Evolutionary conservation across 257 asterid species (phyloP).

Genomic region (Capsicum rhomboideum): DNA sequence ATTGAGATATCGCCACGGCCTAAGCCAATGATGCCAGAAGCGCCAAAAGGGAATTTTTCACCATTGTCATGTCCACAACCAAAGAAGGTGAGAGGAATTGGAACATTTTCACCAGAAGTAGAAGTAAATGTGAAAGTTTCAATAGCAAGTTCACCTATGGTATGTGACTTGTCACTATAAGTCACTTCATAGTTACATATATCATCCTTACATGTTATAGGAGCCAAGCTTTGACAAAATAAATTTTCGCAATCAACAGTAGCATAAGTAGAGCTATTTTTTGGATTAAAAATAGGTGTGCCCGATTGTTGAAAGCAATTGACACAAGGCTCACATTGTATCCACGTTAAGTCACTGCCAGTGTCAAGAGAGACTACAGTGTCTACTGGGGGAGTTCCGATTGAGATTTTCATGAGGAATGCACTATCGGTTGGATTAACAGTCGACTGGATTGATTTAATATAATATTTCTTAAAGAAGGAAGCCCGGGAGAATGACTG

Average conservation of each 20-base stretch:
- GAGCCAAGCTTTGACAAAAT: too few relatives aligned
- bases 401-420: constrained; percentile 15
- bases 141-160: not conserved
- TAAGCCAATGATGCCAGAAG: constrained; percentile 7
- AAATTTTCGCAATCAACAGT: too few relatives aligned
- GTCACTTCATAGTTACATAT: not conserved
- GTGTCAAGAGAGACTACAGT: constrained; percentile 10
- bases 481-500: constrained; percentile 11
- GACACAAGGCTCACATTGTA: constrained; percentile 15
- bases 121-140: not conserved
- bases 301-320: not conserved
- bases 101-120: not conserved
- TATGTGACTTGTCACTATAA: constrained; percentile 9
- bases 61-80: constrained; percentile 14
- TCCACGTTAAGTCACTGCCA: constrained; percentile 16
- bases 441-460: not conserved
- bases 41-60: not conserved
- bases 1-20: constrained; percentile 7
- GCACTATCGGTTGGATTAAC: not conserved
- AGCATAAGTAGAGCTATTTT: not conserved
- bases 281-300: constrained; percentile 4
- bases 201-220: not conserved
- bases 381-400: constrained; percentile 14
- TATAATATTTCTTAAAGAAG: not conserved
- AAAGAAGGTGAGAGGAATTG: not conserved